Evolutionary conservation across 176 grass and related monocot species (phyloP), one percentile per base, ranked within the genome.

Genomic region (Puya raimondii): DNA sequence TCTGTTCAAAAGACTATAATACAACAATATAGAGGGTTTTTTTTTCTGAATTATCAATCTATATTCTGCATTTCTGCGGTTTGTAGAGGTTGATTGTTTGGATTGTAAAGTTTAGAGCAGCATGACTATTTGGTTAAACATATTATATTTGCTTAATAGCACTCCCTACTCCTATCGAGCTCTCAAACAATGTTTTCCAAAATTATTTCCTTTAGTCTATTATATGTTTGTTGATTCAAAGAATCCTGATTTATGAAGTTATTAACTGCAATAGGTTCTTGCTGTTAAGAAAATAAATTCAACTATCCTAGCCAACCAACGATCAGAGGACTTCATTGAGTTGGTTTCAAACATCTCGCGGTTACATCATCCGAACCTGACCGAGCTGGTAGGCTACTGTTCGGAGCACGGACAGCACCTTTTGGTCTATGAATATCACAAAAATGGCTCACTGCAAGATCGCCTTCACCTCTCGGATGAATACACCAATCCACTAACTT

Each of bases 201-300:
- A 42, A 0, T 42, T 42, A 42, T 42, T 42, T 42, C 33, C 33
- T 42, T 42, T 42, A 42, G 33, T 42, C 33, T 42, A 42, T 42
- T 47, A 47, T 47, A 42, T 67, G 64, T 67, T 67, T 67, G 23
- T 9, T 21, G 21, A n/a, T 63, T n/a, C 57, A 21, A 14, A n/a
- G n/a, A 22, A 69, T 20, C 23, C 12, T 21, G 13, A 69, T 20
- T 50, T 20, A 69, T 48, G 23, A 49, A 51, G 17, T 27, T 42
- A 50, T 70, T 71, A 53, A 20, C 26, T 67, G 74, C 18, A 84
- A 51, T 65, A 97, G 94, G 77, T 92, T 90, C 67, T 97, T 53
- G 89, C 89, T 52, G 83, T 97, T 77, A 97, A 93, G 80, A 97
- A 97, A 85, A 69, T 97, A 69, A 88, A 89, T 75, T 84, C 77